Evolutionary conservation across 2,329 filamentous ascomycete species (phyloP).

Genomic region (Tolypocladium capitatum): DNA sequence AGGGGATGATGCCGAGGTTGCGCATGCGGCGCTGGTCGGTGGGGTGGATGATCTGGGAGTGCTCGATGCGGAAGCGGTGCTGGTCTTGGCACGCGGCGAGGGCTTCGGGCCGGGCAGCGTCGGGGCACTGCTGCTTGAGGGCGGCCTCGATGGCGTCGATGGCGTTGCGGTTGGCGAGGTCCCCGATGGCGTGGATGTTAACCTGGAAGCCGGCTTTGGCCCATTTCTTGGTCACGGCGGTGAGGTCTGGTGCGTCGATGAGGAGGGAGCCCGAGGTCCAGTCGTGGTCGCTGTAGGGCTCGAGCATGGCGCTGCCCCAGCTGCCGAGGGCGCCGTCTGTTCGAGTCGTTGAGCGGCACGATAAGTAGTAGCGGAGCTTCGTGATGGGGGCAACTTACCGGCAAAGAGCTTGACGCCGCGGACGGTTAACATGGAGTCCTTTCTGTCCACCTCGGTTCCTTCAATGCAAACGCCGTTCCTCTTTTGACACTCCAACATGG

Average conservation of each 20-base stretch:
- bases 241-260: conserved; percentile 48
- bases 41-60: conserved; percentile 57
- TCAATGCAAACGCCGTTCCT: conserved; percentile 50
- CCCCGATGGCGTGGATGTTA: conserved; percentile 61
- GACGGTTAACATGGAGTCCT: conserved; percentile 39
- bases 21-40: conserved; percentile 48
- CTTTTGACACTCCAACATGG: conserved; percentile 53
- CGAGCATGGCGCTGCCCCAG: conserved; percentile 60
- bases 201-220: conserved; percentile 50
- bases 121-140: conserved; percentile 38
- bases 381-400: conserved; percentile 26
- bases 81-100: conserved; percentile 37
- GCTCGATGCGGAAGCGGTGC: conserved; percentile 54
- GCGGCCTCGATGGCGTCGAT: conserved; percentile 48
- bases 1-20: conserved; percentile 48
- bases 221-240: conserved; percentile 42
- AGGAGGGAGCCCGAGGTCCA: conserved; percentile 51
- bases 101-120: conserved; percentile 22
- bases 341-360: neutral
- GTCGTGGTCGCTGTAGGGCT: conserved; percentile 52
- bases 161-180: conserved; percentile 52
- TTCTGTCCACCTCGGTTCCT: conserved; percentile 27
- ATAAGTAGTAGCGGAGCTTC: neutral
- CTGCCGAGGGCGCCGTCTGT: conserved; percentile 55
- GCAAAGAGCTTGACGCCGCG: conserved; percentile 58